Evolutionary conservation across 495 filamentous ascomycete species (phyloP), one percentile per base, ranked within the genome.

Genomic region (Filosporella fistucella): DNA sequence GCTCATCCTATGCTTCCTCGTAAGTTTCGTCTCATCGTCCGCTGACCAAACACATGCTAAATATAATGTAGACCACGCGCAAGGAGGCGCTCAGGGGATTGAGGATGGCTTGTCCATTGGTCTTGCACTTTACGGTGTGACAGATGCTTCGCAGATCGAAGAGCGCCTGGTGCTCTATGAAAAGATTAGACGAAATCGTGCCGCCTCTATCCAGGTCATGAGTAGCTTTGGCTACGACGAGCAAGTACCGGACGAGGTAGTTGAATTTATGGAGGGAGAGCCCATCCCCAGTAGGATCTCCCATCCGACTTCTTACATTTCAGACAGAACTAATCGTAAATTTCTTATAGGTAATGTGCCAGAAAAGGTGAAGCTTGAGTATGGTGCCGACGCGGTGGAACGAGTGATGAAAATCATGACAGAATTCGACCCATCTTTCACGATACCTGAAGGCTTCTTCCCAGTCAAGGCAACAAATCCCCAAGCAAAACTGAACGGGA

Each of bases 131-230:
- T 35, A 26, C 40, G 59, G 55, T 9, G 54, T 26, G 9, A 36
- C 12, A 18, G 32, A 32, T 14, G 4, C 10, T 1, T 17, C 36
- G 16, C 22, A 41, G 18, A 30, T 52, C 6, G 26, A 35, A 34
- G 33, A 58, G 1, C 65, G 77, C 2, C 53, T 84, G 4, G 59
- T 59, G 36, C 32, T 82, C 0, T 86, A 80, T 47, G 68, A 84
- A 43, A 57, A 68, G 17, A 65, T 67, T n/a, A 61, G 80, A 11
- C 70, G 71, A 22, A 63, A 68, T 37, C 69, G 80, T 14, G 75
- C 75, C 1, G 69, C 70, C 18, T 65, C 54, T 2, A 71, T 83
- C 7, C 78, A 82, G 48, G 58, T 74, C 18, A 68, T 75, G 58
- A 62, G 59, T 34, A 66, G 61, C 21, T 59, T 52, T 3, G 61